Conservation (phyloP, 2,329 filamentous ascomycete species). For the Pseudogymnoascus pannorum region DNA sequence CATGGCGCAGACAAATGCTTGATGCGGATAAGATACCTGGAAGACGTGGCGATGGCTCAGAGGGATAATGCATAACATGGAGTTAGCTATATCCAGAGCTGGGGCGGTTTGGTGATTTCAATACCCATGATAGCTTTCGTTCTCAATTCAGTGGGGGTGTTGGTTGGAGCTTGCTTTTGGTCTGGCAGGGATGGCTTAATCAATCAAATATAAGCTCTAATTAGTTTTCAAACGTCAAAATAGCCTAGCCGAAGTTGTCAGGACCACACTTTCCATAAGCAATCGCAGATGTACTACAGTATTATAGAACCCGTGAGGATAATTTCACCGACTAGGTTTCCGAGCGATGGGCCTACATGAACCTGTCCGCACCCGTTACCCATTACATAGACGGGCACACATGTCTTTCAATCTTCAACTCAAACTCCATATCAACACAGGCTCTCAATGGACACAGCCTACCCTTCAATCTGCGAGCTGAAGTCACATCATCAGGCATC, state of each 20-base stretch:
- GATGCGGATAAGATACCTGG: not conserved
- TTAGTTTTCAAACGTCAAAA: constrained; percentile 3
- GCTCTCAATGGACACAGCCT: not conserved
- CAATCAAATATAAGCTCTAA: not conserved
- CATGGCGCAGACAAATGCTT: not conserved
- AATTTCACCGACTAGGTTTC: not conserved
- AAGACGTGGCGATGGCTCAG: not conserved
- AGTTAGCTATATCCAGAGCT: not conserved
- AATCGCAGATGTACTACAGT: not conserved
- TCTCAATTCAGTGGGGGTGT: not conserved
- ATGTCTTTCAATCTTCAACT: not conserved
- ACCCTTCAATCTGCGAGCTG: not conserved
- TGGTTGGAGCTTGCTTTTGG: not conserved
- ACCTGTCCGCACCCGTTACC: not conserved
- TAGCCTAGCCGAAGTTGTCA: not conserved
- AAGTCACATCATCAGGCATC: not conserved
- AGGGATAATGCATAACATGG: not conserved
- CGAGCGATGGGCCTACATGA: not conserved
- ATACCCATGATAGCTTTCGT: constrained; percentile 2
- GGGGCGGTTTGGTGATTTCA: not conserved
- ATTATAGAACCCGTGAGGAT: not conserved
- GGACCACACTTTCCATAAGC: not conserved
- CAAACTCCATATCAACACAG: not conserved
- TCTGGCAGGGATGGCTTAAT: constrained; percentile 4
- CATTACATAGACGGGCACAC: not conserved